Evolutionary conservation across 2,329 filamentous ascomycete species (phyloP).

Genomic region (Clonostachys chloroleuca): DNA sequence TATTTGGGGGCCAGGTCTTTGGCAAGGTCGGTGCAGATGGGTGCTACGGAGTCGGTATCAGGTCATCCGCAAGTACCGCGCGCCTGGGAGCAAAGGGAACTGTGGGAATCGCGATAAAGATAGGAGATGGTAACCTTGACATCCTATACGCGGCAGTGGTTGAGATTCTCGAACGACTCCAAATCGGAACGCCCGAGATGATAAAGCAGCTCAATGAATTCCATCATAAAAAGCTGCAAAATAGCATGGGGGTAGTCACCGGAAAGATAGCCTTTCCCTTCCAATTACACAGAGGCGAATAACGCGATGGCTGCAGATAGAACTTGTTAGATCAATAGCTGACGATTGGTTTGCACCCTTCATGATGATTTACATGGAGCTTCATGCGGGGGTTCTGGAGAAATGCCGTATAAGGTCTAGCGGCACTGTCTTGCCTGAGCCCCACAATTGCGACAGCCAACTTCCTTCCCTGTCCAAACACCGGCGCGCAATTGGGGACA

Average conservation of each 20-base stretch:
- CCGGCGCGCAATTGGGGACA: not conserved
- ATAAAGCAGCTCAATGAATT: conserved; percentile 21
- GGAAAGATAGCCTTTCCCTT: conserved; percentile 14
- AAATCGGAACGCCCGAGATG: conserved; percentile 24
- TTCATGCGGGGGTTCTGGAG: too few relatives aligned
- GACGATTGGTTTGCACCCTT: too few relatives aligned
- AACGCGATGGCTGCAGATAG: too few relatives aligned
- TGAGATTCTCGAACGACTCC: conserved; percentile 37
- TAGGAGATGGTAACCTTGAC: conserved; percentile 39
- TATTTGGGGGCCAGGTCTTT: conserved; percentile 27
- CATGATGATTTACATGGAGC: too few relatives aligned
- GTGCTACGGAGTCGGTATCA: conserved; percentile 38
- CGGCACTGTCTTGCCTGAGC: too few relatives aligned
- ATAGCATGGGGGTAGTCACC: conserved; percentile 30
- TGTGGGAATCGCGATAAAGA: conserved; percentile 39
- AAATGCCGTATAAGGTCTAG: too few relatives aligned
- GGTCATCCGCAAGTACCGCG: conserved; percentile 26
- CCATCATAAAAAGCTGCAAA: conserved; percentile 23
- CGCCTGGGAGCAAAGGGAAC: conserved; percentile 25
- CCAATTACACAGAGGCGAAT: not conserved
- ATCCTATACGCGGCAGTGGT: conserved; percentile 35
- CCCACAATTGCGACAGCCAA: too few relatives aligned
- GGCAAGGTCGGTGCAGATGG: conserved; percentile 45
- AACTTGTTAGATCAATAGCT: too few relatives aligned
- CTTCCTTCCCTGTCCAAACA: not conserved